Evolutionary conservation across 1,139 yeast genomes (phyloP).

Genomic region (Blastobotrys elegans): DNA sequence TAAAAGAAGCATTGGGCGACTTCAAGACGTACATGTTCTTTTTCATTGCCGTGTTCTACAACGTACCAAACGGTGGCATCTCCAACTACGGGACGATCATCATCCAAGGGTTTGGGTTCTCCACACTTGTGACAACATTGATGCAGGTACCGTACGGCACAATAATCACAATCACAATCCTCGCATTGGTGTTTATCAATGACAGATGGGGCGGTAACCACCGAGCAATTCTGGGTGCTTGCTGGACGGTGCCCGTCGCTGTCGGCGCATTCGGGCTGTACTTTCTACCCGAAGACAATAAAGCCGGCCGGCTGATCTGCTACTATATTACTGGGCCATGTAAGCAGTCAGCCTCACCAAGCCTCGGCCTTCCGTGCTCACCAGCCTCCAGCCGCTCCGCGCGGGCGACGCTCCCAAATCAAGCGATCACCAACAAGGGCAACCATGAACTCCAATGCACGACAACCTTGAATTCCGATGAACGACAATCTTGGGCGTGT

Average conservation of each 20-base stretch:
- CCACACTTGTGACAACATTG: conserved; percentile 26
- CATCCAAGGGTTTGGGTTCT: conserved; percentile 29
- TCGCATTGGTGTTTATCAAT: conserved; percentile 21
- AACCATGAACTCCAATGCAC: no score
- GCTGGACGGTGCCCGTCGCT: conserved; percentile 25
- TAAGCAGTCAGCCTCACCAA: no score
- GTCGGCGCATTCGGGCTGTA: conserved; percentile 27
- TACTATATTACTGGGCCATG: conserved; percentile 28
- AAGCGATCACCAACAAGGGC: no score
- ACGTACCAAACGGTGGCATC: conserved; percentile 47
- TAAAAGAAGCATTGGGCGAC: conserved; percentile 38
- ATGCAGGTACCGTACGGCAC: conserved; percentile 29
- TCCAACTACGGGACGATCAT: conserved; percentile 32
- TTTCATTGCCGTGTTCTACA: conserved; percentile 37
- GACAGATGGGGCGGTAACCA: conserved; percentile 15
- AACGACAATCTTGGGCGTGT: no score
- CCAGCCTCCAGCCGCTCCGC: no score
- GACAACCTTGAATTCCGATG: no score
- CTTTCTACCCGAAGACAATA: conserved; percentile 19
- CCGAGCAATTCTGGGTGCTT: conserved; percentile 17
- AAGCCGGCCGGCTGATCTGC: conserved; percentile 25
- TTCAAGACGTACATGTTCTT: conserved; percentile 42
- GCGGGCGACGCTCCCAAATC: no score
- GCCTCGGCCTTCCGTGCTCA: no score
- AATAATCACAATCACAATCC: conserved; percentile 20